phyloP scores from a whole-genome alignment of 768 basidiomycete species.

The Russula brevipes region DNA sequence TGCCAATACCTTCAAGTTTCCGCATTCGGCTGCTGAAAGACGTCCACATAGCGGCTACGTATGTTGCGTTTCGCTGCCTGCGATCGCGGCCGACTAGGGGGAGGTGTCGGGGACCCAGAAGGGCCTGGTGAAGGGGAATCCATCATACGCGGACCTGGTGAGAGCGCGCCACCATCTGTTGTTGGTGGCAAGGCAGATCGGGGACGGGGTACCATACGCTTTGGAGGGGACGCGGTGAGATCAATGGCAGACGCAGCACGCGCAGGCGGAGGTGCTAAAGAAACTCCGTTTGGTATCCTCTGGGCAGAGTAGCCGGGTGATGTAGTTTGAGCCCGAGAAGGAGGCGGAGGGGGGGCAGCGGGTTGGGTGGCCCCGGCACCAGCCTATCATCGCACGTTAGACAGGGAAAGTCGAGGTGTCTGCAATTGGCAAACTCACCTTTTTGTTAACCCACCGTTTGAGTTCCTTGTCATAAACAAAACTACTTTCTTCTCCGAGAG shows the following conservation, averaged over 20 bases:
- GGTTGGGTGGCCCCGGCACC: conserved; percentile 51
- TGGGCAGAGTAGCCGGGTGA: conserved; percentile 59
- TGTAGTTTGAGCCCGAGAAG: conserved; percentile 78
- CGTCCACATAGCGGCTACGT: conserved; percentile 83
- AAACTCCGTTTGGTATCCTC: conserved; percentile 34
- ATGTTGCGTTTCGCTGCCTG: conserved; percentile 69
- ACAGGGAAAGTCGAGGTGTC: background rate
- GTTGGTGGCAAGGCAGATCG: conserved; percentile 62
- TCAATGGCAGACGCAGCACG: conserved; percentile 65
- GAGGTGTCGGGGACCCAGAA: conserved; percentile 41
- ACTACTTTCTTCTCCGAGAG: conserved; percentile 81
- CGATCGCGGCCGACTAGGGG: conserved; percentile 50
- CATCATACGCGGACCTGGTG: conserved; percentile 28
- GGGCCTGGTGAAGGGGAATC: conserved; percentile 35
- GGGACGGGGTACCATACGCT: conserved; percentile 49
- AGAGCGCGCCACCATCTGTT: conserved; percentile 33
- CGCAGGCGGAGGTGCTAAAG: conserved; percentile 39
- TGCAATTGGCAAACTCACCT: conserved; percentile 42
- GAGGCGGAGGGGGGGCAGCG: conserved; percentile 62
- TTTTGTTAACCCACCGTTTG: conserved; percentile 95
- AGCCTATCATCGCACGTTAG: conserved; percentile 37
- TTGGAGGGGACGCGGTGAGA: conserved; percentile 47
- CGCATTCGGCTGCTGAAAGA: conserved; percentile 54
- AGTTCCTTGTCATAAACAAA: conserved; percentile 95
- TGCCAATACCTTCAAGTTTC: conserved; percentile 5